Evolutionary conservation across 2,329 filamentous ascomycete species (phyloP).

Genomic region (Arthrocladium fulminans): DNA sequence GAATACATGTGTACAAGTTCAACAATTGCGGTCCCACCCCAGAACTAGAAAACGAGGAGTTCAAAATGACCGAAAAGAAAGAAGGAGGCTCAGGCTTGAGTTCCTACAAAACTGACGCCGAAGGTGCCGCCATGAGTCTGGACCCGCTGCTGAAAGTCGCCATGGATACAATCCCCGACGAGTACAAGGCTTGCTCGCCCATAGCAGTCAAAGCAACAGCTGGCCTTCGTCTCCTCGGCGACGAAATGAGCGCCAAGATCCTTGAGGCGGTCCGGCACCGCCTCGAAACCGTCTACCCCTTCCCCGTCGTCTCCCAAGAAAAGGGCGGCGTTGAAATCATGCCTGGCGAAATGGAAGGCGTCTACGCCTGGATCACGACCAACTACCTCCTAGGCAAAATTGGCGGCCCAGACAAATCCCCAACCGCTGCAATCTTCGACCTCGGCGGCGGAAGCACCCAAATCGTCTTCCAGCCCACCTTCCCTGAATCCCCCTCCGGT

Average conservation of each 20-base stretch:
- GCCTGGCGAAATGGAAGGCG: constrained; percentile 93
- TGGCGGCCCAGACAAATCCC: constrained; percentile 77
- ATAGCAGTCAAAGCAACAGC: constrained; percentile 97
- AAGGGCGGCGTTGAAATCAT: constrained; percentile 90
- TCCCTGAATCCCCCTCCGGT: constrained; percentile 60
- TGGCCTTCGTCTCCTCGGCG: constrained; percentile 76
- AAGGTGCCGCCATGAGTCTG: constrained; percentile 80
- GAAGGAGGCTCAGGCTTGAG: constrained; percentile 72
- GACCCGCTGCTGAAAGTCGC: constrained; percentile 82
- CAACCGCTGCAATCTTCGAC: constrained; percentile 91
- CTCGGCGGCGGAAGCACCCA: constrained; percentile 95
- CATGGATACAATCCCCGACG: constrained; percentile 72
- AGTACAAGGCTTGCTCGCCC: constrained; percentile 83
- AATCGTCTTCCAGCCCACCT: constrained; percentile 96
- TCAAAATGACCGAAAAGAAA: constrained; percentile 84
- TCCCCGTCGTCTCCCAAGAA: constrained; percentile 80
- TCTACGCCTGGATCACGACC: constrained; percentile 98
- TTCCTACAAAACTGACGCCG: constrained; percentile 75
- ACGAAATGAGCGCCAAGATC: constrained; percentile 72
- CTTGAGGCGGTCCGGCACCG: constrained; percentile 73
- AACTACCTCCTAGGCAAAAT: constrained; percentile 99
- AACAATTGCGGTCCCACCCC: constrained; percentile 97
- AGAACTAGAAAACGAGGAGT: constrained; percentile 84
- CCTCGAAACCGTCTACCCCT: constrained; percentile 83
- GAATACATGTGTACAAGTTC: constrained; percentile 98